Evolutionary conservation across 352 stramenopile genomes (phyloP).

Genomic region (Albugo laibachii): DNA sequence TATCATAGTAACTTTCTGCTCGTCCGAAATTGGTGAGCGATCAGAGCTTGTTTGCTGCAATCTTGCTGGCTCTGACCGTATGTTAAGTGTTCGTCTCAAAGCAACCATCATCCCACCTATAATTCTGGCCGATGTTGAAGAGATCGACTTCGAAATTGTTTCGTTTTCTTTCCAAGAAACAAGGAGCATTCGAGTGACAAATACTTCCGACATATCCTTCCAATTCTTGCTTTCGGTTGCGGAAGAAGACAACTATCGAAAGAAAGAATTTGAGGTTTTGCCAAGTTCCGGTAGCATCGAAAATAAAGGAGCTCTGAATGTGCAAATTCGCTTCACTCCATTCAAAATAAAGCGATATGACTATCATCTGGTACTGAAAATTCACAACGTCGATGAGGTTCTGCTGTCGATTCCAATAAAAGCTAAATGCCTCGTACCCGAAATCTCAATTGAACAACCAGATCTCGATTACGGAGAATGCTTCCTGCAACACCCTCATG

Average conservation of each 20-base stretch:
- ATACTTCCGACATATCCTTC: constrained; percentile 88
- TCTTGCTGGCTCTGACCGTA: constrained; percentile 75
- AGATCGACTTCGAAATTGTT: constrained; percentile 83
- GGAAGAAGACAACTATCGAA: constrained; percentile 79
- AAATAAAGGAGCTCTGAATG: constrained; percentile 57
- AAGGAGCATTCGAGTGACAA: constrained; percentile 63
- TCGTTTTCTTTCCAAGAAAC: constrained; percentile 81
- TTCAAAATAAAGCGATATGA: constrained; percentile 82
- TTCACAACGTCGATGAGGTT: constrained; percentile 77
- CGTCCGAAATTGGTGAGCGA: constrained; percentile 71
- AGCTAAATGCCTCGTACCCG: constrained; percentile 76
- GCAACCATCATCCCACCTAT: constrained; percentile 84
- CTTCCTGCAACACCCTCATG: constrained; percentile 86
- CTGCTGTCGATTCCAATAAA: constrained; percentile 78
- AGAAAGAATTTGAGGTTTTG: constrained; percentile 80
- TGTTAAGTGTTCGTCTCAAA: constrained; percentile 66
- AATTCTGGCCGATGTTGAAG: constrained; percentile 82
- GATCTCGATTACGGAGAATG: constrained; percentile 81
- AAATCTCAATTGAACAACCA: constrained; percentile 30
- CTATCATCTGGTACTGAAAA: constrained; percentile 81
- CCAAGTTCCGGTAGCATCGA: constrained; percentile 55
- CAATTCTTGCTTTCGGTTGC: constrained; percentile 78
- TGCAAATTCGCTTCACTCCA: constrained; percentile 77
- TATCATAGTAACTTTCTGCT: constrained; percentile 75
- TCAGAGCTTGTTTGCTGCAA: constrained; percentile 69